A percentile compares a stretch with the other conserved stretches of the same genome.
These are phyloP conservation scores for Podila epigama DNA, from an alignment of 192 early-diverging fungal species.

Conservation along the genomic window DNA sequence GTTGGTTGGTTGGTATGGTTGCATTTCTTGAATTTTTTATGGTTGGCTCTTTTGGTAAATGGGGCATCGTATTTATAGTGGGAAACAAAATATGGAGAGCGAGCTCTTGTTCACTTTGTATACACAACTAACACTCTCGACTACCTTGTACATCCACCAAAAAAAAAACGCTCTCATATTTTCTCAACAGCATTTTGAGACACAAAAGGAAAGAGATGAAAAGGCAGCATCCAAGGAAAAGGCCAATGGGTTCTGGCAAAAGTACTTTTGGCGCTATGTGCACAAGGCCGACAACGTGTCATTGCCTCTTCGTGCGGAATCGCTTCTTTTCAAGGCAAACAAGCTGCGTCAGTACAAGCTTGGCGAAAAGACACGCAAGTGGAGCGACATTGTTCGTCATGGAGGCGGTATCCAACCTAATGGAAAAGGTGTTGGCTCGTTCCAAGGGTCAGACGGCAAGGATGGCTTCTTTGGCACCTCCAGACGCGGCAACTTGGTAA, in stretches of 20 bases:
- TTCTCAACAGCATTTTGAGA: constrained; percentile 33
- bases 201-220: constrained; percentile 18
- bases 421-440: constrained; percentile 39
- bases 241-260: background rate
- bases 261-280: constrained; percentile 9
- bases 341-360: constrained; percentile 36
- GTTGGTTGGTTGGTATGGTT: too few relatives aligned
- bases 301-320: constrained; percentile 39
- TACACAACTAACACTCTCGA: background rate
- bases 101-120: background rate
- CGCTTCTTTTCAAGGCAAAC: constrained; percentile 45
- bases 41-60: background rate
- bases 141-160: background rate
- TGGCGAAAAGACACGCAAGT: constrained; percentile 38
- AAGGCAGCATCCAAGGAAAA: background rate
- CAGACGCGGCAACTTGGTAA: constrained; percentile 37
- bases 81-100: background rate
- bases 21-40: background rate
- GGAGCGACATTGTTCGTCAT: constrained; percentile 49
- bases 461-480: constrained; percentile 33
- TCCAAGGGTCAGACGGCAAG: constrained; percentile 44
- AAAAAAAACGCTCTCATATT: too few relatives aligned
- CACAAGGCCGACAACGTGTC: constrained; percentile 26
- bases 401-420: constrained; percentile 43
- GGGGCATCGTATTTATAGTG: constrained; percentile 2